Conservation (phyloP, 2,329 filamentous ascomycete species). For the Mycocentrospora acerina region DNA sequence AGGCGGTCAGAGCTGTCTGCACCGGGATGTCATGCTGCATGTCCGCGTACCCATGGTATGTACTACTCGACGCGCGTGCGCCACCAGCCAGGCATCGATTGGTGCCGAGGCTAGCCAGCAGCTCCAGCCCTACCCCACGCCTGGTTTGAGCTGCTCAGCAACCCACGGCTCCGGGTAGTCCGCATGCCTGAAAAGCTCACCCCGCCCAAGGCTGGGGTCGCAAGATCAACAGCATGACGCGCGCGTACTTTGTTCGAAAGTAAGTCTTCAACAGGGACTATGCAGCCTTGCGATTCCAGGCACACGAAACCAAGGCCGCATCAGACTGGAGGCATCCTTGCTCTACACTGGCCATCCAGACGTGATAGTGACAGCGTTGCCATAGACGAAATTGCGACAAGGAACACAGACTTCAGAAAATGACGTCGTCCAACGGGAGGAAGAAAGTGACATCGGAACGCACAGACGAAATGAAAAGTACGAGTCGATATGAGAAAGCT, state of each 20-base stretch:
- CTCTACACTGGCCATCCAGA: slow-evolving; percentile 23
- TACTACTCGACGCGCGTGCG: too few species aligned
- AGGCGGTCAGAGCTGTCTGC: slow-evolving; percentile 34
- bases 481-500: slow-evolving; percentile 20
- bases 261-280: background rate
- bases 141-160: slow-evolving; percentile 29
- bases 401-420: slow-evolving; percentile 5
- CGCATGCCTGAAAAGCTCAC: slow-evolving; percentile 19
- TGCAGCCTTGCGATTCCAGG: background rate
- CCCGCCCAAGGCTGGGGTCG: background rate
- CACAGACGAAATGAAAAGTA: background rate
- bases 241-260: background rate
- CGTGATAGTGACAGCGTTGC: slow-evolving; percentile 17
- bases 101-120: slow-evolving; percentile 26
- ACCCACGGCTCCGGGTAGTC: slow-evolving; percentile 27
- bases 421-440: slow-evolving; percentile 7
- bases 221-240: slow-evolving; percentile 2
- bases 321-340: slow-evolving; percentile 8
- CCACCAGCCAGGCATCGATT: slow-evolving; percentile 11
- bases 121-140: slow-evolving; percentile 25
- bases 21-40: slow-evolving; percentile 32
- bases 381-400: slow-evolving; percentile 12
- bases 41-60: too few species aligned
- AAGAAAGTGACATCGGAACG: background rate
- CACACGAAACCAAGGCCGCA: background rate